Base-by-base conservation (phyloP, 2,329 filamentous ascomycete genomes). In the Scortechinia acanthostroma region DNA sequence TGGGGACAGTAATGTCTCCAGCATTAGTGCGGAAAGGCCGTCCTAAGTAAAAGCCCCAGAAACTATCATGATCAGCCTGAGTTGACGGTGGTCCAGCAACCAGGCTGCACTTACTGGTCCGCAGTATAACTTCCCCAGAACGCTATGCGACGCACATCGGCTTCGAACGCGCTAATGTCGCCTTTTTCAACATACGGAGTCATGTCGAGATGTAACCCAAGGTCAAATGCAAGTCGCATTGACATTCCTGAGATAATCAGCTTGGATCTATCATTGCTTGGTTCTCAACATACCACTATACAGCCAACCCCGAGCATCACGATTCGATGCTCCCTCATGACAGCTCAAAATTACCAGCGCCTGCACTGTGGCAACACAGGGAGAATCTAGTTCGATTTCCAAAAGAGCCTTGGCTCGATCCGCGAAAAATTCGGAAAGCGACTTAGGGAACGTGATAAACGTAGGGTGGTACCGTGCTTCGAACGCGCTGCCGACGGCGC, bases 321-420 rank as follows among this genome's bases (percentile, higher is more conserved):
- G 60, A 15, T 62, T 64, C 17, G 58, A 64, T 4, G 64, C 66
- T 3, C 63, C 63, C 49, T 73, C 70, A 25, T 66, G 62, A 15
- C 58, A 62, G 33, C 67, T 69, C 42, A 73, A 54, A 15, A 73
- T 58, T 2, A 68, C 61, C 35, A 73, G 56, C 2, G 69, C 65
- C 45, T 73, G 70, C 4, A 69, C 63, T 3, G 69, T 73, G 3
- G 69, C 66, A n/a, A 73, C 58, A 37, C 61, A 66, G 1, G 70
- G 70, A 21, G 58, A 63, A 46, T 72, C 69, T 14, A 73, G 52
- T 47, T 73, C 69, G 3, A 70, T 62, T 30, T 73, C 68, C 5
- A 73, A 50, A 3, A 70, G 56, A 4, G 61, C 59, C 47, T 71
- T 71, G 1, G 66, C 63, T 21, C 69, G 55, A 35, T 66, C 62